Percentiles rank a stretch among this genome's conserved stretches.
Evolutionary conservation across 176 grass and related monocot species (phyloP).

Genomic region (Tillandsia leiboldiana): DNA sequence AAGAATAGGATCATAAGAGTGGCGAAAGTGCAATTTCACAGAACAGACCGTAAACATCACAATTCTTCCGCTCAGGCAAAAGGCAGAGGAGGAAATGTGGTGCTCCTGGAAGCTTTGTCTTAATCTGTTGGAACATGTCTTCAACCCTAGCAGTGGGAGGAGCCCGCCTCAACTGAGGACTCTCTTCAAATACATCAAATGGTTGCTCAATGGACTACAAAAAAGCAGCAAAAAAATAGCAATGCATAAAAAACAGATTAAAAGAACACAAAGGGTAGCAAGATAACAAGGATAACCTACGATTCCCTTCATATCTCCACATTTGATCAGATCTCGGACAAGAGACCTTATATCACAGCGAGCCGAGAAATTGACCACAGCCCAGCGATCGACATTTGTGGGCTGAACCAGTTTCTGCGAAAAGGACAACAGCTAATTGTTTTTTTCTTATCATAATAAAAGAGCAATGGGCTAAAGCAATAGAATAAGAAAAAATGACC

Average conservation of each 20-base stretch:
- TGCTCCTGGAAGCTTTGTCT: slow-evolving; percentile 51
- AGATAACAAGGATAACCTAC: slow-evolving; percentile 33
- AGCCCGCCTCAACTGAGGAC: slow-evolving; percentile 30
- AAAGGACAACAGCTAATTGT: background rate
- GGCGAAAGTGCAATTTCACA: background rate
- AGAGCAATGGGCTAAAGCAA: background rate
- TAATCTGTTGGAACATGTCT: slow-evolving; percentile 57
- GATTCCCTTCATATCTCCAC: slow-evolving; percentile 66
- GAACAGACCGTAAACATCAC: slow-evolving; percentile 73
- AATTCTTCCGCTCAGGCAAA: slow-evolving; percentile 85
- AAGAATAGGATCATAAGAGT: background rate
- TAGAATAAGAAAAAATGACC: slow-evolving; percentile 19
- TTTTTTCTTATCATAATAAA: slow-evolving; percentile 6
- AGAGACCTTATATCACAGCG: slow-evolving; percentile 47
- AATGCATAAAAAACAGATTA: background rate
- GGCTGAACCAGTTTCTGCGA: slow-evolving; percentile 53
- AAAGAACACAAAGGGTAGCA: background rate
- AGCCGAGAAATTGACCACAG: slow-evolving; percentile 85
- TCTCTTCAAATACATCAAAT: slow-evolving; percentile 54
- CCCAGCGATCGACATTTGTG: slow-evolving; percentile 38
- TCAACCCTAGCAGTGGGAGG: slow-evolving; percentile 55
- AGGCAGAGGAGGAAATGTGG: slow-evolving; percentile 69
- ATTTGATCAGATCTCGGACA: slow-evolving; percentile 57
- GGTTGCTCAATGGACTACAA: slow-evolving; percentile 48
- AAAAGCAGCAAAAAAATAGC: background rate